Percentiles rank a stretch among this genome's conserved stretches.
Conservation (phyloP, 1,284 basidiomycete genomes). For the Austroboletus niveus region DNA sequence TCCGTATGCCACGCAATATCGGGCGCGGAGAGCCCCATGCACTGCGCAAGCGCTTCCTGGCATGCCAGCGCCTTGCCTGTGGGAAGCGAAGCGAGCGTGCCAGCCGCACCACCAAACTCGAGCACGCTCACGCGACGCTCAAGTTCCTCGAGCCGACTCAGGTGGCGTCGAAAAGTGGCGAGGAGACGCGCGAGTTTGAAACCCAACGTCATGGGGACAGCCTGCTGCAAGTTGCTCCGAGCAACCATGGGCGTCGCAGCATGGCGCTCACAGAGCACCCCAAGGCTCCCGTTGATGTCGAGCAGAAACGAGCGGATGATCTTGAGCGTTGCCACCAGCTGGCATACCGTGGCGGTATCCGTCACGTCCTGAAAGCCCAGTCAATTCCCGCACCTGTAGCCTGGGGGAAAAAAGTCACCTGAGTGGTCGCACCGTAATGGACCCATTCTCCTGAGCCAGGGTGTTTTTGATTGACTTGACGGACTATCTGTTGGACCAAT, state of each 20-base stretch:
- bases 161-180: slow-evolving; percentile 40
- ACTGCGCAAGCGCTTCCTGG: slow-evolving; percentile 36
- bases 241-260: slow-evolving; percentile 42
- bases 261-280: slow-evolving; percentile 29
- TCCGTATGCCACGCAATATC: slow-evolving; percentile 49
- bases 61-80: slow-evolving; percentile 38
- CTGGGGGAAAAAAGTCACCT: slow-evolving; percentile 29
- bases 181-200: slow-evolving; percentile 45
- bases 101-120: slow-evolving; percentile 44
- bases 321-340: slow-evolving; percentile 38
- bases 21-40: slow-evolving; percentile 35
- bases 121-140: slow-evolving; percentile 37
- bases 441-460: slow-evolving; percentile 43
- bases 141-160: slow-evolving; percentile 36
- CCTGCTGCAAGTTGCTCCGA: slow-evolving; percentile 46
- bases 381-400: neutral
- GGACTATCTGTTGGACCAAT: slow-evolving; percentile 42
- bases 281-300: slow-evolving; percentile 30
- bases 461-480: slow-evolving; percentile 32
- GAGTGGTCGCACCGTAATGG: slow-evolving; percentile 47
- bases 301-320: slow-evolving; percentile 33
- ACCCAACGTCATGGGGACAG: slow-evolving; percentile 45
- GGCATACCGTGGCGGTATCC: slow-evolving; percentile 44
- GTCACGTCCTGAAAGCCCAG: slow-evolving; percentile 38
- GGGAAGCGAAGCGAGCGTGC: slow-evolving; percentile 42